phyloP scores from a whole-genome alignment of 2,329 filamentous ascomycete species.

The Diplodia seriata region DNA sequence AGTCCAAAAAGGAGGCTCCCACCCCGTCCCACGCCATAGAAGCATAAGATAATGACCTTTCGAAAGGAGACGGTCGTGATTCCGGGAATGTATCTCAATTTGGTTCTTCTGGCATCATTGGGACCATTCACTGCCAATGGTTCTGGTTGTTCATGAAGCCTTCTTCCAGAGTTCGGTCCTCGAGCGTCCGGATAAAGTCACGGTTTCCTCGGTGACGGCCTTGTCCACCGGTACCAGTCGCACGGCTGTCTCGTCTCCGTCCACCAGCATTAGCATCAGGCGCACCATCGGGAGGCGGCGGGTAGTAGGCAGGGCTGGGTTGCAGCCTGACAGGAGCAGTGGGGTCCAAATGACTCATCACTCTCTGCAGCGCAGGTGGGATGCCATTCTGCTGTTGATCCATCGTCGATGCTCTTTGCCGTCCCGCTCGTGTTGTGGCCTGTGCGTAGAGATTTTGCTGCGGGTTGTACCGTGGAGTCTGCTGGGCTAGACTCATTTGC shows the following conservation, averaged over 20 bases:
- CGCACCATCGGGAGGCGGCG: constrained; percentile 85
- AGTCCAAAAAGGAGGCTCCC: constrained; percentile 23
- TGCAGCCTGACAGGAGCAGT: constrained; percentile 92
- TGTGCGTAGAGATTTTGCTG: constrained; percentile 78
- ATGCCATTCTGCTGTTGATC: constrained; percentile 94
- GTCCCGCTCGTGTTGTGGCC: constrained; percentile 75
- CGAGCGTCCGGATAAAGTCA: constrained; percentile 93
- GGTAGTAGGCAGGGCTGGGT: constrained; percentile 96
- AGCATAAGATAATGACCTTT: constrained; percentile 25
- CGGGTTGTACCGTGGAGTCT: constrained; percentile 54
- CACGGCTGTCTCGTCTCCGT: constrained; percentile 77
- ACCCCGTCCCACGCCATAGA: constrained; percentile 14
- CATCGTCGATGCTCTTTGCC: constrained; percentile 94
- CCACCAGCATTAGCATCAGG: constrained; percentile 70
- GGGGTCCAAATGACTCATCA: constrained; percentile 94
- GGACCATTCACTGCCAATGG: constrained; percentile 69
- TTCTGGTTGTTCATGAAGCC: constrained; percentile 73
- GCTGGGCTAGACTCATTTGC: constrained; percentile 63
- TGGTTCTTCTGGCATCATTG: neutral
- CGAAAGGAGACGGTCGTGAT: constrained; percentile 17
- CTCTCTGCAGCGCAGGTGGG: constrained; percentile 88
- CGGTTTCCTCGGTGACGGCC: constrained; percentile 66
- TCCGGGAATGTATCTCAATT: constrained; percentile 15
- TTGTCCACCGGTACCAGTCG: constrained; percentile 61
- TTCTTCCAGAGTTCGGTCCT: constrained; percentile 93